Percentiles rank a stretch among this genome's conserved stretches.
These are phyloP conservation scores for Cryphonectria parasitica DNA, from an alignment of 2,329 filamentous ascomycete species.

Conservation along the genomic window DNA sequence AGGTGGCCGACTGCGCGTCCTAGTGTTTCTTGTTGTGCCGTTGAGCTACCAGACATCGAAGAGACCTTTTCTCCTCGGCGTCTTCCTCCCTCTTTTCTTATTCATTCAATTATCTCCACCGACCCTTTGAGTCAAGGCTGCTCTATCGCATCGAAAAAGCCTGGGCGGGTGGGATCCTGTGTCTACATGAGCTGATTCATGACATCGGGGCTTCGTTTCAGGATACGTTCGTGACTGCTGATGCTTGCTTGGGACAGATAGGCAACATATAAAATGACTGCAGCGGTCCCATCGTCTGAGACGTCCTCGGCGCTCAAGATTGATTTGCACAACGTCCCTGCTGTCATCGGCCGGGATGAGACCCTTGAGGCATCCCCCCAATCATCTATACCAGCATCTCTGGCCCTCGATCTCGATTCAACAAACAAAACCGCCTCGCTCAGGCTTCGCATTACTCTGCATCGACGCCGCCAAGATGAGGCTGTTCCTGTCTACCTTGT, in stretches of 20 bases:
- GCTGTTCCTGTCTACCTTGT: neutral
- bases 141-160: conserved; percentile 11
- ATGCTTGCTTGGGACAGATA: neutral
- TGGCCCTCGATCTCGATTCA: conserved; percentile 12
- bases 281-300: neutral
- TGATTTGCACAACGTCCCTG: neutral
- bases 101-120: neutral
- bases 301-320: neutral
- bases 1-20: conserved; percentile 11
- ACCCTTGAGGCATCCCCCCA: neutral
- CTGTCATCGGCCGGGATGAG: neutral
- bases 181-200: neutral
- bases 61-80: neutral
- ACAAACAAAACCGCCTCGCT: neutral
- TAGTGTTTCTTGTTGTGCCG: conserved; percentile 16
- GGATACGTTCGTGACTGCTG: neutral
- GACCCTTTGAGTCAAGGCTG: conserved; percentile 18
- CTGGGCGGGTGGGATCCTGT: conserved; percentile 20
- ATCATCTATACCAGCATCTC: conserved; percentile 1
- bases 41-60: conserved; percentile 2
- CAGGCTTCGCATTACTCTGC: conserved; percentile 6
- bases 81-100: neutral
- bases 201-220: conserved; percentile 4
- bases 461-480: conserved; percentile 1
- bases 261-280: neutral